phyloP scores from a whole-genome alignment of 441 rosid species.

The Adansonia rubrostipa region DNA sequence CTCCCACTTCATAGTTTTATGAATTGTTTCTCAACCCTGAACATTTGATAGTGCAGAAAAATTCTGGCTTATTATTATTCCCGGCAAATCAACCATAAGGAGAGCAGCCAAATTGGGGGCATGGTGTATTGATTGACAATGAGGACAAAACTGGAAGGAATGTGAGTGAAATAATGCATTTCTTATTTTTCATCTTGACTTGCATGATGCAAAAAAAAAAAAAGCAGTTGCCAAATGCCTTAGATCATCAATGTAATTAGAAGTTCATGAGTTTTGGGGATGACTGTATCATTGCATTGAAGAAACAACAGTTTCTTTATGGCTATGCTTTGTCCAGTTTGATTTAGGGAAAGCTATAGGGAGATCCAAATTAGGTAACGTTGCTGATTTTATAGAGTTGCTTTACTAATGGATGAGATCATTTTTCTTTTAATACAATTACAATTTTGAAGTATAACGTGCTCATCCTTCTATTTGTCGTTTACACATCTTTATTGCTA shows the following conservation, averaged over 20 bases:
- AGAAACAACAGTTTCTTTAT: background rate
- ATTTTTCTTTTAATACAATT: no score
- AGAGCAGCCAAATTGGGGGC: slow-evolving; percentile 11
- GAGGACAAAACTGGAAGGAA: slow-evolving; percentile 8
- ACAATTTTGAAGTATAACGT: no score
- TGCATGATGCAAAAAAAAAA: background rate
- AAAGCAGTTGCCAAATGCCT: background rate
- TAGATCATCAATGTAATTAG: background rate
- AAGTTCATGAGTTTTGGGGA: background rate
- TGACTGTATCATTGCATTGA: background rate
- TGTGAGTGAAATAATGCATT: slow-evolving; percentile 18
- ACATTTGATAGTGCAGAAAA: slow-evolving; percentile 4
- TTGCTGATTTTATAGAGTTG: background rate
- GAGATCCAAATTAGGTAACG: background rate
- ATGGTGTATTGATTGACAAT: background rate
- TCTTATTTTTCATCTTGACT: background rate
- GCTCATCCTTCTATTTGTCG: background rate
- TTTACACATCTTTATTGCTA: background rate
- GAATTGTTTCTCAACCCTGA: background rate
- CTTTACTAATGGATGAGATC: background rate
- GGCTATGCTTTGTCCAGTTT: slow-evolving; percentile 3
- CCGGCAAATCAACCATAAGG: slow-evolving; percentile 19
- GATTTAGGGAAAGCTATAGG: background rate
- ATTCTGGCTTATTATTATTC: slow-evolving; percentile 12
- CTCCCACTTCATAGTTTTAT: background rate